Base-by-base conservation (phyloP, 2,329 filamentous ascomycete genomes). In the Fusarium brachygibbosum region DNA sequence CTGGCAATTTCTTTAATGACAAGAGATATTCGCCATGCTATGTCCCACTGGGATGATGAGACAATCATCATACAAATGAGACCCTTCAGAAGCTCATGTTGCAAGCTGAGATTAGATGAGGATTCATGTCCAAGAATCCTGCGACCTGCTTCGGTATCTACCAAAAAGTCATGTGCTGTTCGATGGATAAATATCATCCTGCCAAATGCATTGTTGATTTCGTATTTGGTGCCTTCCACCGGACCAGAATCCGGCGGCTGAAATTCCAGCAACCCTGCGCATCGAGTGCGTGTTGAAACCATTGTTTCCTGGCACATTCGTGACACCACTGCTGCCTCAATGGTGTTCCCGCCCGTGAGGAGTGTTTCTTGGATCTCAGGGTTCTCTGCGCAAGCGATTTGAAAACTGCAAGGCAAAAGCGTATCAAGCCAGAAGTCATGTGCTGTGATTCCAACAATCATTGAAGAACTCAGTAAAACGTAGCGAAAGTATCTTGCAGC, bases 401-500 rank as follows among this genome's bases (percentile, higher is more conserved):
- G 44, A 2, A 46, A 1, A 9, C 6, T 29, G 32, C 2, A 7
- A 38, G 13, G 48, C 21, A 25, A n/a, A n/a, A n/a, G n/a, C n/a
- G n/a, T n/a, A n/a, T n/a, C n/a, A n/a, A n/a, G n/a, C n/a, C n/a
- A n/a, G n/a, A n/a, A n/a, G n/a, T n/a, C n/a, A n/a, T n/a, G n/a
- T n/a, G n/a, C n/a, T n/a, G n/a, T n/a, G n/a, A n/a, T n/a, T n/a
- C n/a, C n/a, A n/a, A n/a, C 13, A 2, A 14, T 2, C 6, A 2
- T 16, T 34, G 14, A 13, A 6, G 6, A 10, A 5, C 14, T 17
- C 17, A 9, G 23, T 31, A 51, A 5, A 11, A 28, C 16, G 4
- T 58, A 67, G 0, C 35, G 50, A 3, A 69, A 63, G 25, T 57
- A 68, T 1, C 54, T 42, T 1, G 49, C 45, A 0, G 66, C 68